Conservation (phyloP, 108 stramenopile species). For the Nitzschia sp. region DNA sequence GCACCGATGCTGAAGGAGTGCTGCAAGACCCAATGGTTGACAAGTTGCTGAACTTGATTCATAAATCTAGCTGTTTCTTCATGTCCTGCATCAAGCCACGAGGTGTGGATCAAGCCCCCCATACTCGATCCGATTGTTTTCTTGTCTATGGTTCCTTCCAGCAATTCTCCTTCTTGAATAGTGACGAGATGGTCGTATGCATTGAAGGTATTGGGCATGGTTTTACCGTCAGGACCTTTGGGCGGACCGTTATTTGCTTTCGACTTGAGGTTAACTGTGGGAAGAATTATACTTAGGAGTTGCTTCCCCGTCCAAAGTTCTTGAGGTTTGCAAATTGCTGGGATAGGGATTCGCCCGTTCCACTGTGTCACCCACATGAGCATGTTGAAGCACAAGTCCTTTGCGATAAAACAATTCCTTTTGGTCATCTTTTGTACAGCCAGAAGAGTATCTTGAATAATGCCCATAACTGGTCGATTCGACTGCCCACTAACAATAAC, state of each 20-base stretch:
- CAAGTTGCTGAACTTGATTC: constrained; percentile 95
- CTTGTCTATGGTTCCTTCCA: constrained; percentile 97
- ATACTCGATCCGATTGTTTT: constrained; percentile 94
- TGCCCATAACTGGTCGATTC: constrained; percentile 99
- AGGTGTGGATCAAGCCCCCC: constrained; percentile 96
- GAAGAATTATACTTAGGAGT: constrained; percentile 88
- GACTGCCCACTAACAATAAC: constrained; percentile 97
- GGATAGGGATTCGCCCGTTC: constrained; percentile 93
- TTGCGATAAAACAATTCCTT: constrained; percentile 92
- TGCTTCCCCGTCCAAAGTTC: constrained; percentile 99
- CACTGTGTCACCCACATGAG: constrained; percentile 95
- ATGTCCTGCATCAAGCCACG: constrained; percentile 94
- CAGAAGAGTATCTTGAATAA: constrained; percentile 96
- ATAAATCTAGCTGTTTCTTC: constrained; percentile 95
- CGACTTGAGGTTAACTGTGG: constrained; percentile 89
- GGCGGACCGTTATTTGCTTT: constrained; percentile 86
- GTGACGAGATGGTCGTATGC: constrained; percentile 88
- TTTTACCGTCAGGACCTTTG: constrained; percentile 58
- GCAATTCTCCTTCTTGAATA: constrained; percentile 91
- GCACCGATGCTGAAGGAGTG: constrained; percentile 96
- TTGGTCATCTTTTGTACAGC: constrained; percentile 97
- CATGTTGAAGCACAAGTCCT: constrained; percentile 94
- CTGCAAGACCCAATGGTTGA: constrained; percentile 96
- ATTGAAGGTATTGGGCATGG: constrained; percentile 85
- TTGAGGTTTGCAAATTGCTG: constrained; percentile 94